Conservation (phyloP, 1,284 basidiomycete species). For the Irpex sp. region DNA sequence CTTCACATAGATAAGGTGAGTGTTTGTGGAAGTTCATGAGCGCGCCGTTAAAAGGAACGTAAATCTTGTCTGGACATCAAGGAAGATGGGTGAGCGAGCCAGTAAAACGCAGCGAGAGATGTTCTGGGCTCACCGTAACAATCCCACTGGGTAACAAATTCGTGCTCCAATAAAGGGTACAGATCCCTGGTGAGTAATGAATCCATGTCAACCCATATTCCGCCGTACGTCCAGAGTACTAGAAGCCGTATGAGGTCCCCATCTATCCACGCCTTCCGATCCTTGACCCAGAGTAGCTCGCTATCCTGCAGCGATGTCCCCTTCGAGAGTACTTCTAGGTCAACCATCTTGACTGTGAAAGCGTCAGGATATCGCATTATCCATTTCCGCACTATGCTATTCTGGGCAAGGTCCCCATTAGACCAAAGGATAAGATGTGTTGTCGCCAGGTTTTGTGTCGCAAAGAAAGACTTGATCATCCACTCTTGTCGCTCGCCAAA, state of each 20-base stretch:
- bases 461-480: conserved; percentile 88
- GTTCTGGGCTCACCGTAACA: conserved; percentile 74
- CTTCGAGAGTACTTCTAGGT: conserved; percentile 62
- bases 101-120: too few species aligned
- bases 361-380: conserved; percentile 60
- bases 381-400: conserved; percentile 61
- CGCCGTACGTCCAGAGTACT: conserved; percentile 86
- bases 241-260: conserved; percentile 85
- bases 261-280: conserved; percentile 88
- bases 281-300: conserved; percentile 53
- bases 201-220: conserved; percentile 96
- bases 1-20: conserved; percentile 93
- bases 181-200: conserved; percentile 83
- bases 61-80: conserved; percentile 68
- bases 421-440: conserved; percentile 83
- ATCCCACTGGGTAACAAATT: conserved; percentile 96
- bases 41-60: conserved; percentile 86
- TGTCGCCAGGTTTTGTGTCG: conserved; percentile 71
- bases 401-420: conserved; percentile 69
- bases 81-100: too few species aligned
- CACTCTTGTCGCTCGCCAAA: conserved; percentile 80
- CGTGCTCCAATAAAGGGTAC: conserved; percentile 80
- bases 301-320: conserved; percentile 76
- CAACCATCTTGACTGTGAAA: conserved; percentile 65
- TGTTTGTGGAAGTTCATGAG: conserved; percentile 86